Base-by-base conservation (phyloP, 108 stramenopile genomes). In the Skeletonema costatum region DNA sequence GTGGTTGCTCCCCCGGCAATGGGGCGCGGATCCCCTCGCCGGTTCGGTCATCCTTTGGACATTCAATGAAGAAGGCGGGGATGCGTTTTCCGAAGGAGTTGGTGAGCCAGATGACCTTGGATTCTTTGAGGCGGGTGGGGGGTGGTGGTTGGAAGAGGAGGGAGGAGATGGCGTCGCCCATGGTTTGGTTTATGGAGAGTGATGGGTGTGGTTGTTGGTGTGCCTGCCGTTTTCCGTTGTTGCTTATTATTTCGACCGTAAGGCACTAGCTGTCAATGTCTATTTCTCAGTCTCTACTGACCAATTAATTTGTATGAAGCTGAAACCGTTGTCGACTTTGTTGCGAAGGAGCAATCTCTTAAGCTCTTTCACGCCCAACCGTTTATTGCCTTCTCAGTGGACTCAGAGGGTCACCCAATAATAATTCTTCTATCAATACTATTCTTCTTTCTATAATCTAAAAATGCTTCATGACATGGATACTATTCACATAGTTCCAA, bases 71-170 rank as follows among this genome's bases (percentile, higher is more conserved):
- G 75, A 96, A 96, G 36, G 87, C 88, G 38, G 95, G 95, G 66
- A 96, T 92, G 35, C 87, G 79, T 59, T 85, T 87, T 11, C 92
- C 93, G 64, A 66, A 79, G 39, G 80, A 69, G 51, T 93, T 94
- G 41, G 92, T 90, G 10, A 96, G 87, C 95, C 95, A 96, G 38
- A 96, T 85, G 56, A 96, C 87, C 74, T 96, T 96, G 62, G 93
- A 88, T 81, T 93, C 95, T 85, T 96, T 96, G 75, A 96, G 87
- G 38, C 90, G 89, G 32, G 95, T 90, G 66, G 95, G 93, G 32
- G 90, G 81, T 12, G 95, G 95, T 19, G 95, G 95, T 77, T 96
- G 95, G 71, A 96, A 96, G 46, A 96, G 89, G 75, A 96, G 81
- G 62, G 90, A 83, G 69, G 87, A 88, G 32, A 96, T 88, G 68